Base-by-base conservation (phyloP, 495 filamentous ascomycete genomes). In the Sporormia fimetaria region DNA sequence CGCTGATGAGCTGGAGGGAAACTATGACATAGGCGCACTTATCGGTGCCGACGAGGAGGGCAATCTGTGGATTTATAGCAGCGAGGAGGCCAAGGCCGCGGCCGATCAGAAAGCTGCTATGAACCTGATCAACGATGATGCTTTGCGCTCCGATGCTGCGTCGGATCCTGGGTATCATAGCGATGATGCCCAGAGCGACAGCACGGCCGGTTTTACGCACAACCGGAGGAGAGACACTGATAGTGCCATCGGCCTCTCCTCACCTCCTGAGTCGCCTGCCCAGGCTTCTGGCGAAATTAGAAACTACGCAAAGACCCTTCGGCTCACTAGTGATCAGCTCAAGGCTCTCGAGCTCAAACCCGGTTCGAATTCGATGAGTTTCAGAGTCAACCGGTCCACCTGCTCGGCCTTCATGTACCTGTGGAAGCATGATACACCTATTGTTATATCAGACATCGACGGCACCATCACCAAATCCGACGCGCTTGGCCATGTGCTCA, bases 391-490 rank as follows among this genome's bases (percentile, higher is more conserved):
- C 61, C 71, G 82, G 43, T 87, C 92, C 1, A 93, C 82, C 0
- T 96, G 92, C 63, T 74, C 75, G 23, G 92, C 87, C 1, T 79
- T 69, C 47, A 94, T 99, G 81, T 99, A 81, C 52, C 70, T 88
- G 40, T 96, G 90, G 90, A 78, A 71, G 49, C 73, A 87, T 43
- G 82, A 90, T 49, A 78, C 76, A 0, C 92, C 90, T 0, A 86
- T 95, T 34, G 88, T 99, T 17, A 94, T 99, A 47, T 95, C 87
- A 9, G 90, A 99, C 63, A 94, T 99, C 51, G 90, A 99, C 64
- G 90, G 90, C 16, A 99, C 90, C 15, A 99, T 99, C 51, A 99
- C 90, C 32, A 99, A 96, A 66, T 94, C 88, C 4, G 90, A 99
- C 66, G 90, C 87, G 4, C 67, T 96, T 12, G 90, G 90, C n/a